Base-by-base conservation (phyloP, 2,329 filamentous ascomycete genomes). In the Pseudocercospora fuligena region DNA sequence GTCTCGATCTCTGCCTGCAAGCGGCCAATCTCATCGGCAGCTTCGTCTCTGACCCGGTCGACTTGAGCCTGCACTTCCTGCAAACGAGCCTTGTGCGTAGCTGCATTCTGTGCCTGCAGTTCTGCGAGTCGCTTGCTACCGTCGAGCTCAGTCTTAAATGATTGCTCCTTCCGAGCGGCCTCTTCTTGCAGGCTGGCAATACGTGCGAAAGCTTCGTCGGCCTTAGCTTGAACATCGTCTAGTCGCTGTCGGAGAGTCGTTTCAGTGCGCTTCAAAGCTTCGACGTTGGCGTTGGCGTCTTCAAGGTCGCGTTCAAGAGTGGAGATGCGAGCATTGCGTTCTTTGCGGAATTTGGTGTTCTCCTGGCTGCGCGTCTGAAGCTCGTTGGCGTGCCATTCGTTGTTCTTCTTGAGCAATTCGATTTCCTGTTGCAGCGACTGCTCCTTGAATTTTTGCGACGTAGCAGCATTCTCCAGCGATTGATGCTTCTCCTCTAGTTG, bases 301-400 rank as follows among this genome's bases (percentile, higher is more conserved):
- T 98, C 94, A 72, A 94, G 92, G 67, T 91, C 88, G 61, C 93
- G 91, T 79, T 97, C 92, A 29, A 99, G 87, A 74, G 96, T 92
- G 8, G 93, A 88, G 73, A 98, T 92, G 46, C 92, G 91, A 1
- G 93, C 90, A 69, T 92, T 92, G 84, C 97, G 98, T 77, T 99
- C 95, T 77, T 97, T 98, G 69, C 95, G 89, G 80, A 92, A 94
- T 76, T 94, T 97, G 71, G 94, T 87, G 57, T 93, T 89, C 77
- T 99, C 95, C 8, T 90, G 88, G 68, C 88, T 90, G 81, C 97
- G 97, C 0, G 92, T 94, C 82, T 97, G 94, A 23, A 98, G 86
- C 79, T 99, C 95, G 49, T 86, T 89, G 76, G 97, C 93, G 64
- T 95, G 90, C 92, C 93, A 99, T 73, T 98, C 94, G 70, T 92